Conservation (phyloP, 1,284 basidiomycete genomes). For the Malassezia caprae region DNA sequence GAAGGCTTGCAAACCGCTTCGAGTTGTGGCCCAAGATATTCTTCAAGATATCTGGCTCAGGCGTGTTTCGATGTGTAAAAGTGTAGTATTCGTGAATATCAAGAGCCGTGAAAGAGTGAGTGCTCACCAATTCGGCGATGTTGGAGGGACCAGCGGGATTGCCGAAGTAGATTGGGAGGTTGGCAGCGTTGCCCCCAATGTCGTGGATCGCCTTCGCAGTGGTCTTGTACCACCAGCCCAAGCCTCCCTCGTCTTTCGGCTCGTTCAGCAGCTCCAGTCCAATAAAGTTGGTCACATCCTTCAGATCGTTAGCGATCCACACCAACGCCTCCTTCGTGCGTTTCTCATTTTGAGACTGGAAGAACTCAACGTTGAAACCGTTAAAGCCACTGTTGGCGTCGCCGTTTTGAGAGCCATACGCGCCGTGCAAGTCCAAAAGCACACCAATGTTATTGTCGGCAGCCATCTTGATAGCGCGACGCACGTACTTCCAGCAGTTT, state of each 20-base stretch:
- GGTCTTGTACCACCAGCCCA: slow-evolving; percentile 39
- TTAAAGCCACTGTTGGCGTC: slow-evolving; percentile 65
- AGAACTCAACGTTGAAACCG: slow-evolving; percentile 57
- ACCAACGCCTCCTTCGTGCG: slow-evolving; percentile 58
- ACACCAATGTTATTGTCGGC: slow-evolving; percentile 59
- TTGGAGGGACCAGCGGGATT: slow-evolving; percentile 61
- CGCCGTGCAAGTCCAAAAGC: slow-evolving; percentile 64
- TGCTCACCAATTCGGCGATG: slow-evolving; percentile 56
- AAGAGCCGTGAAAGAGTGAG: slow-evolving; percentile 60
- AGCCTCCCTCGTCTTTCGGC: slow-evolving; percentile 49
- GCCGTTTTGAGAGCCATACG: slow-evolving; percentile 58
- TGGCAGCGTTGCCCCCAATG: slow-evolving; percentile 51
- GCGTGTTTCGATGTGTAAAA: slow-evolving; percentile 49
- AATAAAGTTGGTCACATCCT: slow-evolving; percentile 62
- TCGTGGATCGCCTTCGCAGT: slow-evolving; percentile 56
- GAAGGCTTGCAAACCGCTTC: slow-evolving; percentile 18
- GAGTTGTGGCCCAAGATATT: slow-evolving; percentile 24
- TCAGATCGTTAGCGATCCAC: slow-evolving; percentile 57
- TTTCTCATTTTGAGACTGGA: slow-evolving; percentile 52
- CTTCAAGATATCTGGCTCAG: slow-evolving; percentile 31
- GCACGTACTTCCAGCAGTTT: slow-evolving; percentile 56
- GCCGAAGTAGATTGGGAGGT: slow-evolving; percentile 63
- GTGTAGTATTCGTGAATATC: slow-evolving; percentile 63
- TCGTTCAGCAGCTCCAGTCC: slow-evolving; percentile 68
- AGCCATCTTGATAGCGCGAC: slow-evolving; percentile 62